Conservation (phyloP, 345 rosid species). For the Eucalyptus curtisii region DNA sequence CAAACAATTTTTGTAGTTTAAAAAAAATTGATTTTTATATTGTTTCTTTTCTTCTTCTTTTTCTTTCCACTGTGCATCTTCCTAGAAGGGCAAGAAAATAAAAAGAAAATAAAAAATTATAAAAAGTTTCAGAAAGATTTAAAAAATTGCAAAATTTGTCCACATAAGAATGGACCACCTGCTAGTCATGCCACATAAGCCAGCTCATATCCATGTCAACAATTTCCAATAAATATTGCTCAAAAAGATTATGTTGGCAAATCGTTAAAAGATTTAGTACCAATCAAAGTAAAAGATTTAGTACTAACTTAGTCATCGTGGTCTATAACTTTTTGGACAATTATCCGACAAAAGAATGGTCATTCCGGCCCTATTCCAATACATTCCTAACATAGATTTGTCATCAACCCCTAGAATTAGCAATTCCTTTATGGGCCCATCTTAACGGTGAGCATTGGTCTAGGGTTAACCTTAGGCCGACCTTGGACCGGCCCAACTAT, state of each 20-base stretch:
- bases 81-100: neutral
- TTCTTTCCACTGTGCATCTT: neutral
- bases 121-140: no score
- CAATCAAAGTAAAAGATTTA: no score
- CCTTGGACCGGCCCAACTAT: accelerated
- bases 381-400: slow-evolving; percentile 30
- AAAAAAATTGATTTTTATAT: no score
- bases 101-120: no score
- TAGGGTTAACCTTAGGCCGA: no score
- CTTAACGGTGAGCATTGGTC: no score
- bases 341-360: neutral
- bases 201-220: accelerated
- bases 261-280: no score
- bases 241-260: no score
- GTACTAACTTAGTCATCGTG: neutral
- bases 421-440: neutral
- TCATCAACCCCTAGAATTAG: neutral
- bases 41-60: neutral
- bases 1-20: no score
- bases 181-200: accelerated
- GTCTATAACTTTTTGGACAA: no score
- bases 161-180: neutral
- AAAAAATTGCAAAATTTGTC: neutral
- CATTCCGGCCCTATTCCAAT: neutral
- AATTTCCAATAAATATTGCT: neutral